A percentile compares a stretch with the other conserved stretches of the same genome.
Conservation (phyloP, 1,139 yeast genomes). For the Nematodospora anomalae region DNA sequence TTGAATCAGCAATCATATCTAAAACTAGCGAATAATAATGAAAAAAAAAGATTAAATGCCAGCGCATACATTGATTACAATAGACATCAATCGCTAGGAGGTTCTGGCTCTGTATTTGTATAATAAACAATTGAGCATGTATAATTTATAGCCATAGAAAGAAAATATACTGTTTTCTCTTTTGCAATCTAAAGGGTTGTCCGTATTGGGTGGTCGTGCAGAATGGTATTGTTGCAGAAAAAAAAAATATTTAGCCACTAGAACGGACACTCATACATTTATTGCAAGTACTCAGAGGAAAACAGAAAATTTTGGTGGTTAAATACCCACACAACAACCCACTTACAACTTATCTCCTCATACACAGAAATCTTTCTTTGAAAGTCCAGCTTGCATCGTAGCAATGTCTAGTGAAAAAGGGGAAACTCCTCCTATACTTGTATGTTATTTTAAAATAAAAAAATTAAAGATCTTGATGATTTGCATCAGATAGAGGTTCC, state of each 20-base stretch:
- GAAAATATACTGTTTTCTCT: too few relatives aligned
- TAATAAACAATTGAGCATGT: neutral
- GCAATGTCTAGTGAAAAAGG: slow-evolving; percentile 1
- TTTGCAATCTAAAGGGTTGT: neutral
- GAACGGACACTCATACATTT: neutral
- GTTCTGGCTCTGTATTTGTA: slow-evolving; percentile 3
- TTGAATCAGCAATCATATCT: slow-evolving; percentile 12
- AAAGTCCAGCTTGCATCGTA: neutral
- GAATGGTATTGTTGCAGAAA: neutral
- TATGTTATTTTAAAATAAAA: slow-evolving; percentile 3
- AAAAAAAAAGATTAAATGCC: slow-evolving; percentile 1
- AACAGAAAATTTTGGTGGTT: slow-evolving; percentile 4
- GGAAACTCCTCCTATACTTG: slow-evolving; percentile 2
- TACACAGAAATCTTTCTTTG: too few relatives aligned
- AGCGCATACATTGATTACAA: slow-evolving; percentile 4
- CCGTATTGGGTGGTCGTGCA: neutral
- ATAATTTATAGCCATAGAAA: neutral
- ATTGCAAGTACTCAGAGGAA: neutral
- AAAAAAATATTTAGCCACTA: too few relatives aligned
- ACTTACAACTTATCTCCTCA: neutral
- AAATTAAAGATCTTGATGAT: too few relatives aligned
- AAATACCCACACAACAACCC: slow-evolving; percentile 2
- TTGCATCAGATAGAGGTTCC: too few relatives aligned
- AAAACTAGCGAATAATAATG: slow-evolving; percentile 7
- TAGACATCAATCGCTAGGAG: slow-evolving; percentile 7